Percentiles rank a stretch among this genome's conserved stretches.
phyloP scores from a whole-genome alignment of 169 alveolate genomes.

The Theileria orientalis region DNA sequence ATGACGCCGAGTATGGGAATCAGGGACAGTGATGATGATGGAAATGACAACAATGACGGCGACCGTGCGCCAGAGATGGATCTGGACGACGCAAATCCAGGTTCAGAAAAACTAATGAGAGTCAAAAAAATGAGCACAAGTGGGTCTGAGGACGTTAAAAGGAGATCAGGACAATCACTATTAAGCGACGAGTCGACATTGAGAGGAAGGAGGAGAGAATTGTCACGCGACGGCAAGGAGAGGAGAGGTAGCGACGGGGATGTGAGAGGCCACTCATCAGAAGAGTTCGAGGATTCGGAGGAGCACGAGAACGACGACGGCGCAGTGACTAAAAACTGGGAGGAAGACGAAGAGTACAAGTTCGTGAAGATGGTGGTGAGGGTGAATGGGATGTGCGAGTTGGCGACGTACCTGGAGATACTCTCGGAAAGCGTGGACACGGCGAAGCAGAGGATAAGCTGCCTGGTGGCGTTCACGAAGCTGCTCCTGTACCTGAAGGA shows the following conservation, averaged over 20 bases:
- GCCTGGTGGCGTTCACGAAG: constrained; percentile 25
- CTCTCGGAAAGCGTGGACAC: constrained; percentile 1
- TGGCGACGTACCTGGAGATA: constrained; percentile 24
- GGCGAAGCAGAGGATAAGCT: constrained; percentile 31
- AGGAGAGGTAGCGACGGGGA: background rate
- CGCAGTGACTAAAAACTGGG: background rate
- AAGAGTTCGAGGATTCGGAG: too few relatives aligned
- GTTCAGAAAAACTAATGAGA: too few relatives aligned
- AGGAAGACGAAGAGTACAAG: background rate
- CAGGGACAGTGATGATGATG: background rate
- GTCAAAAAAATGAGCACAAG: too few relatives aligned
- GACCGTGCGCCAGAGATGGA: background rate
- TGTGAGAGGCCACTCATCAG: background rate
- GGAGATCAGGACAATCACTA: too few relatives aligned
- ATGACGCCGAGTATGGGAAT: too few relatives aligned
- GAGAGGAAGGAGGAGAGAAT: background rate
- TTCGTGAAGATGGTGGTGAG: constrained; percentile 37
- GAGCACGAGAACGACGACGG: too few relatives aligned
- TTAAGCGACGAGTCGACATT: too few relatives aligned
- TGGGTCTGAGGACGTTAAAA: too few relatives aligned
- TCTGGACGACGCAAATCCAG: background rate
- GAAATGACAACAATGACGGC: background rate
- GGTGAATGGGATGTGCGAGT: constrained; percentile 11
- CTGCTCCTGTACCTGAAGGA: constrained; percentile 33
- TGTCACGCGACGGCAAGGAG: background rate